A percentile compares a stretch with the other conserved stretches of the same genome.
Conservation (phyloP, 768 basidiomycete species). For the Trametes villosa region DNA sequence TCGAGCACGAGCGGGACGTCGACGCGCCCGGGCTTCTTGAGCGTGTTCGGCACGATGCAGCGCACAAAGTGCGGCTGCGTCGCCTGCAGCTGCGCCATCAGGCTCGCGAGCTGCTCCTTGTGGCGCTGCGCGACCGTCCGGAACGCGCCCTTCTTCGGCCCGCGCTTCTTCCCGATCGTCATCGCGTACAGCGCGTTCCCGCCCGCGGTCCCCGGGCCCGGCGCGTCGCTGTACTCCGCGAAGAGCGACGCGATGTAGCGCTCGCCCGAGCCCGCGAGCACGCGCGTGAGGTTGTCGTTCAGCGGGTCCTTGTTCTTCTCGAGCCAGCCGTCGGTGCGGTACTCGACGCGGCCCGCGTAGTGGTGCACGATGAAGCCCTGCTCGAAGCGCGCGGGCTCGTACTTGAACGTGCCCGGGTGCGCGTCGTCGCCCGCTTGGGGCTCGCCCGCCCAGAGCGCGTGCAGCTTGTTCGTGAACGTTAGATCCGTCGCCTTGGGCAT, state of each 20-base stretch:
- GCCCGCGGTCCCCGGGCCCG: constrained; percentile 38
- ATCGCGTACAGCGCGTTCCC: constrained; percentile 41
- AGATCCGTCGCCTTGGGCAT: constrained; percentile 97
- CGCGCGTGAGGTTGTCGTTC: constrained; percentile 92
- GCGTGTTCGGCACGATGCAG: constrained; percentile 93
- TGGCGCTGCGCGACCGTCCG: constrained; percentile 94
- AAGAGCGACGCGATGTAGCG: constrained; percentile 84
- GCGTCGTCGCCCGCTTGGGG: constrained; percentile 46
- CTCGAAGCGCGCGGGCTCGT: constrained; percentile 84
- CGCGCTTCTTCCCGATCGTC: constrained; percentile 64
- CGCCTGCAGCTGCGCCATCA: constrained; percentile 89
- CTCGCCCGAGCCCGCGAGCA: constrained; percentile 83
- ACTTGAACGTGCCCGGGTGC: constrained; percentile 83
- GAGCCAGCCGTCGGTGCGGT: constrained; percentile 94
- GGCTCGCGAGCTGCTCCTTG: constrained; percentile 89
- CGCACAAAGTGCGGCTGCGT: constrained; percentile 99
- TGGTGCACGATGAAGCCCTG: constrained; percentile 96
- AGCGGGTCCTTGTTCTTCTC: constrained; percentile 99
- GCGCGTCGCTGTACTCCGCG: constrained; percentile 69
- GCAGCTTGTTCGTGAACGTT: constrained; percentile 93
- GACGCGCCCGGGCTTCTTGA: constrained; percentile 89
- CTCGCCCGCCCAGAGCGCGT: constrained; percentile 72
- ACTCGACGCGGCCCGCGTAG: constrained; percentile 97
- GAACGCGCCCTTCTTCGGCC: constrained; percentile 94
- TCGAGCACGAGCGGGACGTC: constrained; percentile 96